Evolutionary conservation across 768 basidiomycete species (phyloP).

Genomic region (Agaricus subrufescens): DNA sequence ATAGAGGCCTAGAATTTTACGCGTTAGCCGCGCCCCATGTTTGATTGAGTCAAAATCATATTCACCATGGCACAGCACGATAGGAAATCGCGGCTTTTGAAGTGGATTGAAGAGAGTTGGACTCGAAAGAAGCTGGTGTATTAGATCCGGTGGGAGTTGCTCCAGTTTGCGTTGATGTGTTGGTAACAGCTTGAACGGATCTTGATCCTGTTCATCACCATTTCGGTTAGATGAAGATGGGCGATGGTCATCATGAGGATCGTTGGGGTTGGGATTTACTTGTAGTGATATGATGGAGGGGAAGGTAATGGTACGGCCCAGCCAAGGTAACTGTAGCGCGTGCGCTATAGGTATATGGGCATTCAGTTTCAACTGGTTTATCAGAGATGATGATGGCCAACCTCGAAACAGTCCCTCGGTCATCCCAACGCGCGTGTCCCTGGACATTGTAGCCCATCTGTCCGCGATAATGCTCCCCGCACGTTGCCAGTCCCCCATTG

Average conservation of each 20-base stretch:
- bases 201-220: slow-evolving; percentile 2
- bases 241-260: slow-evolving; percentile 17
- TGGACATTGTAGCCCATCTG: slow-evolving; percentile 3
- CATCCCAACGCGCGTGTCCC: slow-evolving; percentile 2
- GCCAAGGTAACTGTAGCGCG: slow-evolving; percentile 13
- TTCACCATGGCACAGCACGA: slow-evolving; percentile 95
- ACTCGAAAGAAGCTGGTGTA: slow-evolving; percentile 69
- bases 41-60: slow-evolving; percentile 2
- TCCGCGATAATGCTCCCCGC: slow-evolving; percentile 2
- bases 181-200: slow-evolving; percentile 13
- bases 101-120: slow-evolving; percentile 77
- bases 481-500: slow-evolving; percentile 17
- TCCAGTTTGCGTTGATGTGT: slow-evolving; percentile 12
- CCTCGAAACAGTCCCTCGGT: slow-evolving; percentile 7
- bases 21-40: neutral
- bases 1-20: slow-evolving; percentile 63
- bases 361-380: neutral
- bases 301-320: slow-evolving; percentile 6
- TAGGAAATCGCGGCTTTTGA: slow-evolving; percentile 78
- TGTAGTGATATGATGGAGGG: slow-evolving; percentile 18
- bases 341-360: neutral
- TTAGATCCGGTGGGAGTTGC: slow-evolving; percentile 36
- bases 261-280: slow-evolving; percentile 13
- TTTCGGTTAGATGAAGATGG: slow-evolving; percentile 12
- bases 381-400: neutral